Evolutionary conservation across 2,329 filamentous ascomycete species (phyloP).

Genomic region (Claviceps citrina): DNA sequence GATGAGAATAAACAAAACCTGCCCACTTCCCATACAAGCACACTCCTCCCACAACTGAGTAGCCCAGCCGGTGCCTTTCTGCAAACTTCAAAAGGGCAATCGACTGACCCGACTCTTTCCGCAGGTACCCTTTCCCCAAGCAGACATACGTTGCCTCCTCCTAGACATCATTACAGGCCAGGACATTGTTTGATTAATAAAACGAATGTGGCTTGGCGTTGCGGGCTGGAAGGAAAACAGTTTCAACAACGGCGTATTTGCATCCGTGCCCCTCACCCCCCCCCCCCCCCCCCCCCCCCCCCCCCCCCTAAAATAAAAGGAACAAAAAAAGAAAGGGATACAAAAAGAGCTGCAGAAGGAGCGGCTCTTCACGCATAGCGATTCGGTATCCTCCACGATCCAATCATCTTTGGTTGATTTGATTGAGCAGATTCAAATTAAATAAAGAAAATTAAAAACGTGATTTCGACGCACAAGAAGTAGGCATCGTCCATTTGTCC

Average conservation of each 20-base stretch:
- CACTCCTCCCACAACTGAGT: neutral
- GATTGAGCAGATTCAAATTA: conserved; percentile 1
- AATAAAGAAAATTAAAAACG: too few relatives aligned
- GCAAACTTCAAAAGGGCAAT: conserved; percentile 1
- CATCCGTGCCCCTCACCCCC: too few relatives aligned
- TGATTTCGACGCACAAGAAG: conserved; percentile 1
- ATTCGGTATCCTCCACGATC: conserved; percentile 29
- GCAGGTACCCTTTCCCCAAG: conserved; percentile 69
- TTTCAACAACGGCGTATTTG: conserved; percentile 41
- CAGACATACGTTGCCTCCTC: conserved; percentile 48
- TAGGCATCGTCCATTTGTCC: neutral
- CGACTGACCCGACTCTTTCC: conserved; percentile 4
- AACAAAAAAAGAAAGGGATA: conserved; percentile 4
- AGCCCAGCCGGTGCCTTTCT: neutral
- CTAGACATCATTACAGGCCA: conserved; percentile 13
- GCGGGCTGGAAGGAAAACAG: conserved; percentile 25
- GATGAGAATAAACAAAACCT: neutral
- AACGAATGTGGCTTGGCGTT: conserved; percentile 26
- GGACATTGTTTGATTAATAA: conserved; percentile 3
- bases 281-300: too few relatives aligned
- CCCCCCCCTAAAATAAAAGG: conserved; percentile 4
- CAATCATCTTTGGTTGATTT: conserved; percentile 4
- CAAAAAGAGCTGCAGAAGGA: conserved; percentile 10
- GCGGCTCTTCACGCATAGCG: conserved; percentile 19
- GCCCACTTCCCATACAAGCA: neutral